Evolutionary conservation across 495 filamentous ascomycete species (phyloP).

Genomic region (Venustampulla echinocandica): DNA sequence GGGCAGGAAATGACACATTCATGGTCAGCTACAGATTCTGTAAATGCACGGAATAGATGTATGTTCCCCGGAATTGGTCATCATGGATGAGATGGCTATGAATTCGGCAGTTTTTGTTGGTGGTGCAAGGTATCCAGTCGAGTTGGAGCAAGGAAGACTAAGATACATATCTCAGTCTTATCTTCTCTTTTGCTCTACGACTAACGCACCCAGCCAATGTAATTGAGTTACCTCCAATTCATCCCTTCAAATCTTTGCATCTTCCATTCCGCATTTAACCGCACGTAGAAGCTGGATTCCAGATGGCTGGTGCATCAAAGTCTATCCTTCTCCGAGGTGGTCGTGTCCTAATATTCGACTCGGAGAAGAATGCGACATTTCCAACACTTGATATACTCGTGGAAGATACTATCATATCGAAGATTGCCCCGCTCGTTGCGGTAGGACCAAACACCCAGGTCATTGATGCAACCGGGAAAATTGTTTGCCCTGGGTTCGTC

Average conservation of each 20-base stretch:
- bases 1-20: no score
- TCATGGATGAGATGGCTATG: no score
- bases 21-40: no score
- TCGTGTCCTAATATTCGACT: not conserved
- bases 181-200: not conserved
- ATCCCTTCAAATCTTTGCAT: not conserved
- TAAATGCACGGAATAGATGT: no score
- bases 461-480: conserved; percentile 7
- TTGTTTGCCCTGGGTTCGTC: conserved; percentile 6
- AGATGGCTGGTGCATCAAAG: not conserved
- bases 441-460: conserved; percentile 1
- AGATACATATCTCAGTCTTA: not conserved
- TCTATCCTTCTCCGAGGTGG: conserved; percentile 5
- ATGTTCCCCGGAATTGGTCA: no score
- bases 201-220: not conserved
- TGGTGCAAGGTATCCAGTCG: not conserved
- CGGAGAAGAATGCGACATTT: conserved; percentile 2
- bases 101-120: not conserved
- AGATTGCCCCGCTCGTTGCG: not conserved
- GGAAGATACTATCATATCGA: conserved; percentile 2
- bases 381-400: conserved; percentile 2
- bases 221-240: not conserved
- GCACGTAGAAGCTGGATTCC: not conserved
- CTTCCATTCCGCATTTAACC: not conserved
- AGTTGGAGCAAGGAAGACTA: not conserved